phyloP scores from a whole-genome alignment of 2,329 filamentous ascomycete genomes.

The Tolypocladium cylindrosporum region DNA sequence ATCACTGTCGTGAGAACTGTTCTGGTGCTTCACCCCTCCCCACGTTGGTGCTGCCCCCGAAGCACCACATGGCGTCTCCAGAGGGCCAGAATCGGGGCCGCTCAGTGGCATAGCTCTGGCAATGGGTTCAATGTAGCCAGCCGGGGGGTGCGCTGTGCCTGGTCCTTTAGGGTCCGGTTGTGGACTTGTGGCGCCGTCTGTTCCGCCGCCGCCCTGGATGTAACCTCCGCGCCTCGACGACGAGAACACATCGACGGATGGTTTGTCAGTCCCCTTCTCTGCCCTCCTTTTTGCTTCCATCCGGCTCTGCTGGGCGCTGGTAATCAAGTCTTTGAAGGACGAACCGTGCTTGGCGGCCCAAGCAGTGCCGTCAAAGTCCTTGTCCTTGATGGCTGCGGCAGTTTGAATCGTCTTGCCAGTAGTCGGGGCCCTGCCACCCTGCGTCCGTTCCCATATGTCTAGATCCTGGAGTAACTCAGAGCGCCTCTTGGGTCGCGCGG shows the following conservation, averaged over 20 bases:
- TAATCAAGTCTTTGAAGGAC: conserved; percentile 74
- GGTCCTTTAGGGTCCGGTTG: neutral
- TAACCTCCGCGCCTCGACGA: neutral
- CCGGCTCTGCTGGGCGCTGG: conserved; percentile 47
- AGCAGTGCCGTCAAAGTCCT: conserved; percentile 73
- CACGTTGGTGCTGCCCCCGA: neutral
- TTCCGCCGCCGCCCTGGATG: neutral
- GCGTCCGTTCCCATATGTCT: conserved; percentile 76
- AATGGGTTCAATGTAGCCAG: neutral
- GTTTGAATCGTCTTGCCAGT: conserved; percentile 26
- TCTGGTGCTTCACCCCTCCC: neutral
- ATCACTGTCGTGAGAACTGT: neutral
- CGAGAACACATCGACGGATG: neutral
- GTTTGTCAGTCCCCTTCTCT: neutral
- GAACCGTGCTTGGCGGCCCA: conserved; percentile 65
- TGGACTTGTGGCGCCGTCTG: neutral
- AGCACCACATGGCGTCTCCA: neutral
- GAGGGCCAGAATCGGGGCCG: neutral
- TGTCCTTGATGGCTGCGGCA: conserved; percentile 55
- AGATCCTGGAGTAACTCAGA: conserved; percentile 67
- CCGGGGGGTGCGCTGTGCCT: neutral
- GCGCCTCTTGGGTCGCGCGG: conserved; percentile 60
- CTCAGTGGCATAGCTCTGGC: neutral
- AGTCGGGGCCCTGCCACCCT: conserved; percentile 51
- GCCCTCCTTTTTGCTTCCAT: neutral